Evolutionary conservation across 1,284 basidiomycete species (phyloP).

Genomic region (Fomitiporia mediterranea): DNA sequence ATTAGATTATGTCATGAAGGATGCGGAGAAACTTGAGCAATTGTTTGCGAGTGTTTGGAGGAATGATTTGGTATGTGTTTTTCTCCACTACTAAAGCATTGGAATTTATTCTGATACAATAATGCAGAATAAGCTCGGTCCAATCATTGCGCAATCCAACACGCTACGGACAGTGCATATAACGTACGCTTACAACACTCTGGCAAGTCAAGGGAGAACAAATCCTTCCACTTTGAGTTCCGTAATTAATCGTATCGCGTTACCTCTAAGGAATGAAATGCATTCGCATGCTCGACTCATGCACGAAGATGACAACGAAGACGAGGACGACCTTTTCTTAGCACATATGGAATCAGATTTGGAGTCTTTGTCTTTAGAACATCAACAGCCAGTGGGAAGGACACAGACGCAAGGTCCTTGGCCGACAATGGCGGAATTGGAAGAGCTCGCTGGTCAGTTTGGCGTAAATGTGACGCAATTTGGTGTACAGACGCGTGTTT

Average conservation of each 20-base stretch:
- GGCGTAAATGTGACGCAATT: conserved; percentile 31
- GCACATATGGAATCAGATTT: neutral
- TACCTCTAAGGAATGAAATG: no score
- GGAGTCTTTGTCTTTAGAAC: no score
- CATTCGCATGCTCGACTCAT: no score
- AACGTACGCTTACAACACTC: conserved; percentile 33
- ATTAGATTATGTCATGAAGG: conserved; percentile 49
- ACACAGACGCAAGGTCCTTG: neutral
- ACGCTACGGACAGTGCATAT: conserved; percentile 48
- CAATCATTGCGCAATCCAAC: conserved; percentile 32
- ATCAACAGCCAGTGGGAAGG: no score
- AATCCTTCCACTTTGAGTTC: neutral
- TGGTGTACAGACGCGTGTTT: conserved; percentile 39
- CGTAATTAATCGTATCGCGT: no score
- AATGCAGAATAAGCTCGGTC: conserved; percentile 35
- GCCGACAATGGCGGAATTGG: conserved; percentile 24
- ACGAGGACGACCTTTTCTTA: neutral
- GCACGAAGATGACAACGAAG: conserved; percentile 25
- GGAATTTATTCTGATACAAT: conserved; percentile 8
- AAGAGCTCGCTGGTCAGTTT: conserved; percentile 29
- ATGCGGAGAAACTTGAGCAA: conserved; percentile 50
- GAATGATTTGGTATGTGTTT: conserved; percentile 40
- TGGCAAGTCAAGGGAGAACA: neutral
- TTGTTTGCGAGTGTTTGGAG: conserved; percentile 55
- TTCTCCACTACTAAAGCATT: neutral